phyloP scores from a whole-genome alignment of 768 basidiomycete genomes.

The Pleurotus tuber-regium region DNA sequence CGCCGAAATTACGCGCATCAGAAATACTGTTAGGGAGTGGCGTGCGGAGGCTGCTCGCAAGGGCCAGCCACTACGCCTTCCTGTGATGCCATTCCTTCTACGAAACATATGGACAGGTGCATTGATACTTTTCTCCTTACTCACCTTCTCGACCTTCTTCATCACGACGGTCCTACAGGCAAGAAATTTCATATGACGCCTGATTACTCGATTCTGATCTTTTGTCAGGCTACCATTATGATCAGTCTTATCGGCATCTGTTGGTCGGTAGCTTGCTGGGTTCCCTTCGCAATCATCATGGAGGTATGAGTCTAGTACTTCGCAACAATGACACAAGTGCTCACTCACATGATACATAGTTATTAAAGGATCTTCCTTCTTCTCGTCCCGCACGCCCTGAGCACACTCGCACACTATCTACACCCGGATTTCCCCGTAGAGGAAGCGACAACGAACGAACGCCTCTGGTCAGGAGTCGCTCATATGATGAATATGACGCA shows the following conservation, averaged over 20 bases:
- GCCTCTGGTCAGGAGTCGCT: constrained; percentile 60
- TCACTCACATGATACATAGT: constrained; percentile 34
- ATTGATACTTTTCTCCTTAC: constrained; percentile 70
- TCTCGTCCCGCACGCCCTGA: constrained; percentile 34
- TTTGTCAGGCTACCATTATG: constrained; percentile 66
- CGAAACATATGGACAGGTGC: constrained; percentile 94
- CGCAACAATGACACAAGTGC: no score
- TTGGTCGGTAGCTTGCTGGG: constrained; percentile 99
- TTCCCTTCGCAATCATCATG: constrained; percentile 97
- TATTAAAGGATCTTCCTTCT: constrained; percentile 70
- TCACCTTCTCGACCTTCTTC: constrained; percentile 87
- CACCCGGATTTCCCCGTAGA: constrained; percentile 36
- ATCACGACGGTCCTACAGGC: constrained; percentile 76
- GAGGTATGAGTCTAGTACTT: constrained; percentile 62
- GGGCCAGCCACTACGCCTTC: constrained; percentile 74
- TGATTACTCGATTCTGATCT: not conserved
- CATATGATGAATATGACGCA: constrained; percentile 47
- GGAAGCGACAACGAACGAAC: constrained; percentile 42
- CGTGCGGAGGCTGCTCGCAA: constrained; percentile 76
- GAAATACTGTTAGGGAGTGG: constrained; percentile 75
- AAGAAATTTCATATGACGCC: constrained; percentile 13
- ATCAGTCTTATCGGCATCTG: constrained; percentile 88
- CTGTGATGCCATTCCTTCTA: constrained; percentile 86
- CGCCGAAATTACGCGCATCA: constrained; percentile 67
- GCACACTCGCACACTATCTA: constrained; percentile 56